Base-by-base conservation (phyloP, 2,329 filamentous ascomycete species). In the Botrytis aclada region DNA sequence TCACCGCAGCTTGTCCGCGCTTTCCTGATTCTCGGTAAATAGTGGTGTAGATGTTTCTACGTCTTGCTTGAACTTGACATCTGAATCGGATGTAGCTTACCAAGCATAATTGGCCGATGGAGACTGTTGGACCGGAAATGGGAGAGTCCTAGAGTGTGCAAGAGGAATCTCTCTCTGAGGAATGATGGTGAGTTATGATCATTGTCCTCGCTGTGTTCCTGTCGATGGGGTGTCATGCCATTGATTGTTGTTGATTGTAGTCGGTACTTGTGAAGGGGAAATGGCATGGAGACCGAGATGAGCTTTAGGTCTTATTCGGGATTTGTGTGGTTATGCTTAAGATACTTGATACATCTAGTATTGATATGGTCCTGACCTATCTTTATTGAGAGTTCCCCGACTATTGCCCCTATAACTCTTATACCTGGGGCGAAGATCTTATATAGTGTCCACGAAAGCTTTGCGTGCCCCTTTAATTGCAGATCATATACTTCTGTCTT, bases 71-170 rank as follows among this genome's bases (percentile, higher is more conserved):
- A 54, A 8, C 5, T n/a, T 25, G 25, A 6, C 4, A 4, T 12
- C 14, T 51, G 47, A n/a, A n/a, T 3, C 14, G 47, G 25, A 7
- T 54, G 14, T 54, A 54, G 25, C 5, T 25, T 9, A n/a, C 47
- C 25, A 3, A 0, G 25, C 3, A 7, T n/a, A 14, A 51, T 16
- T 0, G 10, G 10, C 25, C n/a, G 25, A 0, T 14, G 4, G 47
- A 25, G 22, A 10, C 45, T 47, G 20, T 3, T 47, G 20, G 4
- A 25, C 45, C 10, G 20, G 2, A 25, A 25, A 25, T 25, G 45
- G 20, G 20, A 47, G 10, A n/a, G n/a, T n/a, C n/a, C n/a, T n/a
- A n/a, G 25, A 51, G 4, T 51, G 9, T 7, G 10, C 10, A 14
- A 51, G 9, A 14, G 10, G 25, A 51, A n/a, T 51, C 4, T 14